These are phyloP conservation scores for Monotropa hypopitys DNA, from an alignment of 179 eudicot genomes.

Conservation along the genomic window DNA sequence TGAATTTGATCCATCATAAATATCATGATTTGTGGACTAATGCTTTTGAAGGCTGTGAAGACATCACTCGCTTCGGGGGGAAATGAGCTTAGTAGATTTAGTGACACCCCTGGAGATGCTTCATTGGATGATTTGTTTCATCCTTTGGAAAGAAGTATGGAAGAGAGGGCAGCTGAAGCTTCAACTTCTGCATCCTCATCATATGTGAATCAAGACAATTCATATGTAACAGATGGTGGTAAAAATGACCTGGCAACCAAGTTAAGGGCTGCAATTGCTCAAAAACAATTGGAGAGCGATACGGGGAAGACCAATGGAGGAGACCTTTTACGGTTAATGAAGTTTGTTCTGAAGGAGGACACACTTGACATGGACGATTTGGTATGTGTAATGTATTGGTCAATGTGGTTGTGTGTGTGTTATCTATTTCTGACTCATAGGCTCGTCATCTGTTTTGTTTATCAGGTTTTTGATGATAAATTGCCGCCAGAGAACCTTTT, in stretches of 20 bases:
- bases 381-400: conserved; percentile 38
- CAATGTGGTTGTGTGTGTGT: neutral
- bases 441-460: neutral
- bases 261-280: conserved; percentile 85
- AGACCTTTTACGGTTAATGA: conserved; percentile 67
- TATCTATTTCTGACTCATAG: neutral
- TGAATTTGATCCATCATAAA: neutral
- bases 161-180: conserved; percentile 35
- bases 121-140: conserved; percentile 88
- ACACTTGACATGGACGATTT: conserved; percentile 72
- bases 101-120: conserved; percentile 95
- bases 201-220: conserved; percentile 32
- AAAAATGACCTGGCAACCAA: conserved; percentile 67
- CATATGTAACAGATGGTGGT: conserved; percentile 30
- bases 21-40: conserved; percentile 3
- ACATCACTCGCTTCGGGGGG: conserved; percentile 29
- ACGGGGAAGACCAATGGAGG: conserved; percentile 65
- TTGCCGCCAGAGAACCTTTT: conserved; percentile 78
- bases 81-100: conserved; percentile 72
- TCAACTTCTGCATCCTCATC: conserved; percentile 69
- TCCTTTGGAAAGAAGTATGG: conserved; percentile 45
- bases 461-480: conserved; percentile 79
- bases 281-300: conserved; percentile 73
- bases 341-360: conserved; percentile 75
- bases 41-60: conserved; percentile 39